Evolutionary conservation across 2,329 filamentous ascomycete species (phyloP), one percentile per base, ranked within the genome.

Genomic region (Exserohilum turcica): DNA sequence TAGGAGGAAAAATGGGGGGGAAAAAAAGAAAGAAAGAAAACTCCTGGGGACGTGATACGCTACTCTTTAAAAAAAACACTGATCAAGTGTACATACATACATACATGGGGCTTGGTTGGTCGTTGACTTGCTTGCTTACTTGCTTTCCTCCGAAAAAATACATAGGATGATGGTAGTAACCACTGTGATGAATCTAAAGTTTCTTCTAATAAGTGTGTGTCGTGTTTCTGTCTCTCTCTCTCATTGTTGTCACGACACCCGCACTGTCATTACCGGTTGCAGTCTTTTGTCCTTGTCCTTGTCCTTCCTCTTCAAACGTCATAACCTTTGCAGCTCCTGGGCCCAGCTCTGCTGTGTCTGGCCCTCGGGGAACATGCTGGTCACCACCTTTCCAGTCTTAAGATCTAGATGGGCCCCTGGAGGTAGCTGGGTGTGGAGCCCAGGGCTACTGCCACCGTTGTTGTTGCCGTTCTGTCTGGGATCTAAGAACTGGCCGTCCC

Each of bases 381-480:
- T 42, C 6, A 59, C 57, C n/a, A 62, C 36, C 45, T 54, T 44
- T 5, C 60, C 60, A 5, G 57, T 62, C 32, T 35, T 62, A 48
- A 56, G 53, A 47, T 62, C 57, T 19, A 53, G 29, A 51, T 62
- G 43, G 8, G 57, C 39, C 12, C 60, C 60, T 7, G 57, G 54
- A n/a, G 57, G 52, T 16, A 62, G 9, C 32, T 56, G 46, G 8
- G 43, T 52, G 16, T 49, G 35, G n/a, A 43, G 31, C 16, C 42
- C 50, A 13, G 53, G 38, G 38, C 55, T 52, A 2, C 47, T 47
- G 19, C 28, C 31, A 31, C 12, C 18, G 5, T 32, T 46, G 3
- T n/a, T 21, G 5, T 32, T 46, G 3, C 31, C 40, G 27, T 37
- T 46, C 6, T 43, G 15, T 24, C 44, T 45, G 5, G 42, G 16